Percentiles rank a stretch among this genome's conserved stretches.
Evolutionary conservation across 2,329 filamentous ascomycete species (phyloP).

Genomic region (Biscogniauxia sp.): DNA sequence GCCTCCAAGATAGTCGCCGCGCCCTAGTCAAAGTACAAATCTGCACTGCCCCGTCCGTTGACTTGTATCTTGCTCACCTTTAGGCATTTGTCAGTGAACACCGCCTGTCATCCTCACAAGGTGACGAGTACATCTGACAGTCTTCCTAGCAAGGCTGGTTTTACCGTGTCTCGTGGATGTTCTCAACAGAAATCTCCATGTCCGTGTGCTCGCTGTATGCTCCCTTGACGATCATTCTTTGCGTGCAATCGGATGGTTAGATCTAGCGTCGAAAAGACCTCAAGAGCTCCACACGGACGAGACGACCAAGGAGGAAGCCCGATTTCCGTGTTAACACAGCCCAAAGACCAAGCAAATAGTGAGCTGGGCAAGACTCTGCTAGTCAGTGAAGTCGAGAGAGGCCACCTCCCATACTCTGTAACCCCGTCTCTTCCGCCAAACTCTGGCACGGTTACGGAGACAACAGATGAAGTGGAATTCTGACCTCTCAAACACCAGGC

Average conservation of each 20-base stretch:
- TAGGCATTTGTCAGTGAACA: conserved; percentile 7
- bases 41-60: neutral
- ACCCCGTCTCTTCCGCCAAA: neutral
- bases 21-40: conserved; percentile 3
- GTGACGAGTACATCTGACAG: neutral
- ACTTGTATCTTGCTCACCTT: neutral
- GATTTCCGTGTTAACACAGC: neutral
- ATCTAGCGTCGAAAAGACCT: neutral
- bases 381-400: neutral
- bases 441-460: neutral
- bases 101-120: conserved; percentile 1
- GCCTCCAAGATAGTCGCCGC: conserved; percentile 17
- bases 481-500: neutral
- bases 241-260: neutral
- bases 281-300: neutral
- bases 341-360: neutral
- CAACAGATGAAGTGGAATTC: neutral
- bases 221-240: neutral
- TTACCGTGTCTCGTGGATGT: neutral
- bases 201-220: neutral
- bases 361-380: neutral
- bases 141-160: neutral
- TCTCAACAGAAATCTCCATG: neutral
- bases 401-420: neutral
- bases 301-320: neutral